A percentile compares a stretch with the other conserved stretches of the same genome.
Evolutionary conservation across 2,329 filamentous ascomycete species (phyloP).

Genomic region (Malbranchea cinnamomea): DNA sequence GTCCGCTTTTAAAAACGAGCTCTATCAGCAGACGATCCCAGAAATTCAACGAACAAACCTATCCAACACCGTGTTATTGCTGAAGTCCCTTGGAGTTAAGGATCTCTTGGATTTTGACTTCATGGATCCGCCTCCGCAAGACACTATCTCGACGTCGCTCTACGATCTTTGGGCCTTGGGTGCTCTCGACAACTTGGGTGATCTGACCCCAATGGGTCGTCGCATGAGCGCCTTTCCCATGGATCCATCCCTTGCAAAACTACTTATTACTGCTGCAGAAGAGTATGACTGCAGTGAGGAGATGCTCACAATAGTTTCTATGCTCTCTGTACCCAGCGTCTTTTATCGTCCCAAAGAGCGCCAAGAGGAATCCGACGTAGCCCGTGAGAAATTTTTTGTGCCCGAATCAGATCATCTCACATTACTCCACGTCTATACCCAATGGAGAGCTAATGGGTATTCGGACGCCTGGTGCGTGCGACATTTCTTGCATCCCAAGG

Average conservation of each 20-base stretch:
- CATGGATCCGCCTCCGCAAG: constrained; percentile 96
- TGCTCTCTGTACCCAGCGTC: constrained; percentile 91
- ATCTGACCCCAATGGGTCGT: constrained; percentile 70
- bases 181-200: constrained; percentile 82
- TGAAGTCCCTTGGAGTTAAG: constrained; percentile 89
- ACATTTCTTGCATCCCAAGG: constrained; percentile 93
- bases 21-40: constrained; percentile 93
- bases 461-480: constrained; percentile 84
- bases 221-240: constrained; percentile 98
- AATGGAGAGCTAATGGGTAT: constrained; percentile 84
- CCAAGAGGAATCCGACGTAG: constrained; percentile 88
- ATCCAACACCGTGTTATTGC: constrained; percentile 80
- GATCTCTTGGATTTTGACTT: constrained; percentile 95
- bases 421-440: constrained; percentile 84
- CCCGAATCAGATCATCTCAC: constrained; percentile 95
- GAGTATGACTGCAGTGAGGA: constrained; percentile 91
- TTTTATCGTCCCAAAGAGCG: constrained; percentile 96
- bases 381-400: constrained; percentile 95
- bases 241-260: constrained; percentile 89
- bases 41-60: constrained; percentile 96
- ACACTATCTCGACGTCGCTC: constrained; percentile 91
- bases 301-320: constrained; percentile 95
- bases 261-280: constrained; percentile 79
- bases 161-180: constrained; percentile 96
- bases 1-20: constrained; percentile 83